Percentiles rank a stretch among this genome's conserved stretches.
phyloP scores from a whole-genome alignment of 208 protist genomes.

The Leishmania major region DNA sequence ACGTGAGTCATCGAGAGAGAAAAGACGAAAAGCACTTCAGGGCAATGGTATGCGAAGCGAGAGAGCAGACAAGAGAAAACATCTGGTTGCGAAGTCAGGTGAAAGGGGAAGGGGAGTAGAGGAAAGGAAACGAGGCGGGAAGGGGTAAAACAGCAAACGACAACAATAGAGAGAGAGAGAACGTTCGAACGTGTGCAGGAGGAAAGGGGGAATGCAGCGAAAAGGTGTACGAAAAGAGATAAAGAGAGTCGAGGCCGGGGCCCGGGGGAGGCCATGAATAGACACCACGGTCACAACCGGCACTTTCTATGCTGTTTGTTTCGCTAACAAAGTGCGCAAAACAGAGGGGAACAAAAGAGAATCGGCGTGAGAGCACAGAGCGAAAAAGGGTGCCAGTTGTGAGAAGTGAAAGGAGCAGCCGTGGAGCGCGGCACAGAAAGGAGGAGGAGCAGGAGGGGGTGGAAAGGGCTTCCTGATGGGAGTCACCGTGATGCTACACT shows the following conservation, averaged over 20 bases:
- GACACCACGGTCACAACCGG: not conserved
- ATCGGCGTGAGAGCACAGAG: not conserved
- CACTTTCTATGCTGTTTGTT: not conserved
- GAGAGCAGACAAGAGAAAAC: not conserved
- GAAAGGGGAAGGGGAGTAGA: not conserved
- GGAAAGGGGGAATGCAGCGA: not conserved
- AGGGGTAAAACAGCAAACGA: not conserved
- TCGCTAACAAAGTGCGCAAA: not conserved
- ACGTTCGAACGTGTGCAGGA: not conserved
- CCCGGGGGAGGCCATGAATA: not conserved
- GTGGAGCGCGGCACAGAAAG: not conserved
- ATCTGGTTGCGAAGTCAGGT: not conserved
- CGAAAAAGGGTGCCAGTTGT: not conserved
- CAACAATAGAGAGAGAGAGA: slow-evolving; percentile 10
- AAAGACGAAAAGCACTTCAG: not conserved
- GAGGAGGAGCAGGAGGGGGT: not conserved
- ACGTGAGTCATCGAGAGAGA: not conserved
- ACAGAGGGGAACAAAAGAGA: not conserved
- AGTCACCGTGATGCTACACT: not conserved
- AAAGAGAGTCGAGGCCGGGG: not conserved
- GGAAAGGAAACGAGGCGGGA: not conserved
- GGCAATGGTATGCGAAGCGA: not conserved
- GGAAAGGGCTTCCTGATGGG: not conserved
- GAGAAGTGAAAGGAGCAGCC: not conserved
- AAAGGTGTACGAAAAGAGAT: not conserved